Conservation (phyloP, 306 rosid species). For the Albizia julibrissin region DNA sequence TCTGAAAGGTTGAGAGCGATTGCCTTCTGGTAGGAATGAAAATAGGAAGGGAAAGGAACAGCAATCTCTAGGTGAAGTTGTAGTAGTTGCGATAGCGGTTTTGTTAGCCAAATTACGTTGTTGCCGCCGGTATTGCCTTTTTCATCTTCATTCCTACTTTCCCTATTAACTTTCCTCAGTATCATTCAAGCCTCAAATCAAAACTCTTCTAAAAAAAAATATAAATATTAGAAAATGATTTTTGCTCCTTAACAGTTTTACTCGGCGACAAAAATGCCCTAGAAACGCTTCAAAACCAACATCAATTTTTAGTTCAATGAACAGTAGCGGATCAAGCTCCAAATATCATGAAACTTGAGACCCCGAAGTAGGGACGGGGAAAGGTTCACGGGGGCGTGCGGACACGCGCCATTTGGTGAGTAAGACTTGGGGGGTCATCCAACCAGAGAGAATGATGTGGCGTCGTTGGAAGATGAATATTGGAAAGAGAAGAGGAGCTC, state of each 20-base stretch:
- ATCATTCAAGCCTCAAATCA: conserved; percentile 36
- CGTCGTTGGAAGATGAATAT: conserved; percentile 2
- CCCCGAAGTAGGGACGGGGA: not conserved
- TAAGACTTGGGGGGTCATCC: conserved; percentile 11
- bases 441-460: conserved; percentile 10
- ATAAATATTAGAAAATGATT: not conserved
- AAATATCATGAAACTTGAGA: not conserved
- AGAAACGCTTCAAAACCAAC: not conserved
- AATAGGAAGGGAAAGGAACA: conserved; percentile 46
- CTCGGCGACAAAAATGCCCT: conserved; percentile 31
- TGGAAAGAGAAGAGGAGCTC: not conserved
- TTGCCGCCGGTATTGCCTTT: conserved; percentile 22
- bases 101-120: conserved; percentile 16
- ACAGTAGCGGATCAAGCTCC: not conserved
- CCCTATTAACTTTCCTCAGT: conserved; percentile 4
- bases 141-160: conserved; percentile 2
- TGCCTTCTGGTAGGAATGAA: conserved; percentile 9
- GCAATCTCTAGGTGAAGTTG: too few relatives aligned
- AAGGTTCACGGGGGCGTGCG: not conserved
- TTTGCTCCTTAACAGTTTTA: not conserved
- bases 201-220: not conserved
- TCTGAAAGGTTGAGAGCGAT: conserved; percentile 32
- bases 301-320: not conserved
- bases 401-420: conserved; percentile 15
- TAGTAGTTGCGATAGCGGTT: conserved; percentile 40